Conservation (phyloP, 129 eudicot genomes). For the Lactuca sativa region DNA sequence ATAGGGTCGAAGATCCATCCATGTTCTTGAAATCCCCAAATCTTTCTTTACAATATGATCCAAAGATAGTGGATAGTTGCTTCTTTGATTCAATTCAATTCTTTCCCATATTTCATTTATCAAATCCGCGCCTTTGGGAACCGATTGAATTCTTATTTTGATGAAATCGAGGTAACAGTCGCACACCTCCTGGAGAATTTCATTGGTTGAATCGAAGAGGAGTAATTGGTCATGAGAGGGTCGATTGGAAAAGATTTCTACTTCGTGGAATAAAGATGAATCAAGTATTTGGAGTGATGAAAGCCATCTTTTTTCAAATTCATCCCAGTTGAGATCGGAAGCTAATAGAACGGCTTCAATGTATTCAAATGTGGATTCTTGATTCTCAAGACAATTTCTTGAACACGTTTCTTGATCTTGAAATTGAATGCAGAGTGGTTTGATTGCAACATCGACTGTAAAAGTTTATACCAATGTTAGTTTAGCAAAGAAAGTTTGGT, state of each 20-base stretch:
- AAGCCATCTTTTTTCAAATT: constrained; percentile 71
- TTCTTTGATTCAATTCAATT: constrained; percentile 49
- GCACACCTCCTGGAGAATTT: constrained; percentile 63
- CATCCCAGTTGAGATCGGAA: constrained; percentile 90
- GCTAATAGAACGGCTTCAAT: constrained; percentile 81
- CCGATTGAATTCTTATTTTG: constrained; percentile 33
- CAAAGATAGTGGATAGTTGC: constrained; percentile 49
- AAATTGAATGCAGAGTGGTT: constrained; percentile 71
- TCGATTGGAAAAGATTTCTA: constrained; percentile 67
- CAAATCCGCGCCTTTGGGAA: constrained; percentile 55
- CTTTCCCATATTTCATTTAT: constrained; percentile 75
- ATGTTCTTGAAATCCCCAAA: constrained; percentile 44
- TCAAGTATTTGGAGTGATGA: constrained; percentile 61
- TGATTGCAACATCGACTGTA: constrained; percentile 49
- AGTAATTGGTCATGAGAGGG: constrained; percentile 66
- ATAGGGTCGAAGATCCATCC: constrained; percentile 68
- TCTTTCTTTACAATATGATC: constrained; percentile 74
- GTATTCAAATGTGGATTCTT: constrained; percentile 82
- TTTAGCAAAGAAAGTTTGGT: constrained; percentile 2
- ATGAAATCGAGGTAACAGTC: constrained; percentile 48
- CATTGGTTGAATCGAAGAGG: constrained; percentile 80
- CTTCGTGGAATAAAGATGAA: constrained; percentile 75
- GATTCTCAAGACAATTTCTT: constrained; percentile 48
- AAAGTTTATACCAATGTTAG: constrained; percentile 1
- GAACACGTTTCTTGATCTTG: constrained; percentile 52